Conservation (phyloP, 805 yeast species). For the Barnettozyma californica region DNA sequence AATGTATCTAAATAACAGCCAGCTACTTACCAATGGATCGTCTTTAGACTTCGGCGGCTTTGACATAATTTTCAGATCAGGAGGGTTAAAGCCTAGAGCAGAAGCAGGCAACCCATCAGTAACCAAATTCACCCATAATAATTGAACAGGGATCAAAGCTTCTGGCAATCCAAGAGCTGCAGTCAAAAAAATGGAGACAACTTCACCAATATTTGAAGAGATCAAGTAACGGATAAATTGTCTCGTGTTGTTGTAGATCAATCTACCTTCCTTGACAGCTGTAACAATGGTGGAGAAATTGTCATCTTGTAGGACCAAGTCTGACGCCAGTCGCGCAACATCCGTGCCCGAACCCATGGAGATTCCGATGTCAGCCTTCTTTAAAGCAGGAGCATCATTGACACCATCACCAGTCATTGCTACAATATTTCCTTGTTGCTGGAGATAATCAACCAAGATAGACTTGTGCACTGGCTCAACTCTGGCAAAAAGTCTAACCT, state of each 20-base stretch:
- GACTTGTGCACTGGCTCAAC: conserved; percentile 54
- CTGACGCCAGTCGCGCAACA: conserved; percentile 56
- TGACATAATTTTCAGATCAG: conserved; percentile 33
- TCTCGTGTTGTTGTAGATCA: conserved; percentile 38
- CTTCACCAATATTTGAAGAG: conserved; percentile 53
- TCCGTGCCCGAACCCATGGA: conserved; percentile 63
- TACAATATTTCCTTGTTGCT: conserved; percentile 43
- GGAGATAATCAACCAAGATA: conserved; percentile 43
- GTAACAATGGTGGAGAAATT: conserved; percentile 53
- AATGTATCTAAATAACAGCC: conserved; percentile 35
- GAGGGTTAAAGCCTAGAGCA: conserved; percentile 47
- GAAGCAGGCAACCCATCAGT: conserved; percentile 58
- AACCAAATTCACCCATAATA: conserved; percentile 51
- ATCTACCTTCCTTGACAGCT: conserved; percentile 52
- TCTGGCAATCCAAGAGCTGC: conserved; percentile 49
- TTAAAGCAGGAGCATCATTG: conserved; percentile 59
- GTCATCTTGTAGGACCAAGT: conserved; percentile 49
- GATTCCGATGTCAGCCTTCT: conserved; percentile 58
- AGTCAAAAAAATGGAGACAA: conserved; percentile 49
- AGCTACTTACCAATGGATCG: conserved; percentile 33
- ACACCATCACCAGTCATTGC: conserved; percentile 68
- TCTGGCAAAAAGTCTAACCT: conserved; percentile 44
- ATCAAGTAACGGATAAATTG: conserved; percentile 39
- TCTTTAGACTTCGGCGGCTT: conserved; percentile 33
- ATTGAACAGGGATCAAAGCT: conserved; percentile 51